Evolutionary conservation across 2,329 filamentous ascomycete species (phyloP), one percentile per base, ranked within the genome.

Genomic region (Cercospora sesami): DNA sequence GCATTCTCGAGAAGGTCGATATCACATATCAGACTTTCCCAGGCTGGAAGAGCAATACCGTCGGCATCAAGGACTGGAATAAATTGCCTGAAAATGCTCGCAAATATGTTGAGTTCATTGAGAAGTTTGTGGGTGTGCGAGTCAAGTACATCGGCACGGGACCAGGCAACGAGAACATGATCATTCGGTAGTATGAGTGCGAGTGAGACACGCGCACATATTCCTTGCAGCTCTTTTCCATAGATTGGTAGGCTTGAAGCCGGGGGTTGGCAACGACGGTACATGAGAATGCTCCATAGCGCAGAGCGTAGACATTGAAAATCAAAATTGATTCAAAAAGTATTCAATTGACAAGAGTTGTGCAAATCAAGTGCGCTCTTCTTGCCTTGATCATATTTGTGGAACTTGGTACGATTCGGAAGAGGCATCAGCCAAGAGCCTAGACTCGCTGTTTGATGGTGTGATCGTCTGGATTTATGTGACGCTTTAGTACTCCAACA

Each of bases 31-130:
- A 88, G 74, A 90, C 88, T 63, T 79, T 93, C 67, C 84, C 86
- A 18, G 91, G 91, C 59, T 93, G 90, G 91, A 84, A 90, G 75
- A 83, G 82, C 75, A 81, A 85, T 39, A 93, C 88, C 0, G 87
- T 87, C 6, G 83, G 85, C 59, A 81, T 83, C 63, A 87, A 84
- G 78, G 84, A 80, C 69, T 93, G 83, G 75, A 83, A 86, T 53
- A 87, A 89, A 33, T 81, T 93, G 51, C 90, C 90, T 6, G 80
- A 82, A 75, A 83, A 89, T 74, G 90, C 90, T 21, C 83, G 85
- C 68, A 85, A 85, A 55, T 93, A 92, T 74, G 81, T 92, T 65
- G 83, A 87, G 77, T 89, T 83, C 77, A 89, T 91, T 69, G 89
- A 92, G 81, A 79, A 87, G 71, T 89, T 87, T 76, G 80, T 89